A percentile compares a stretch with the other conserved stretches of the same genome.
These are phyloP conservation scores for Mycena rosella DNA, from an alignment of 768 basidiomycete genomes.

Conservation along the genomic window DNA sequence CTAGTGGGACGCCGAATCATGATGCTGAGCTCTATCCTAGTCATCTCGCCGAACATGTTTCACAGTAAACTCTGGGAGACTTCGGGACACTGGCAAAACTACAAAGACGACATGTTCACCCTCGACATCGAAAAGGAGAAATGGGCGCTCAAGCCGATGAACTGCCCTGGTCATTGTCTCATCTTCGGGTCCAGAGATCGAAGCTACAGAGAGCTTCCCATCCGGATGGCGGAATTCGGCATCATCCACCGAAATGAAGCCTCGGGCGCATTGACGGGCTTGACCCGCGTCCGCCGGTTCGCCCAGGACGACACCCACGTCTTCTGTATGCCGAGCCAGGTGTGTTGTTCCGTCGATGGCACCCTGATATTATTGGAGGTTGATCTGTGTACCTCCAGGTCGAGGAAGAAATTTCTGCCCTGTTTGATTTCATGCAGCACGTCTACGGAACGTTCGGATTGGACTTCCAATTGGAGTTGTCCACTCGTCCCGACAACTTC, in stretches of 20 bases:
- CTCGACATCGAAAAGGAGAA: constrained; percentile 96
- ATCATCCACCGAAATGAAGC: constrained; percentile 98
- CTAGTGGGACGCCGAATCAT: neutral
- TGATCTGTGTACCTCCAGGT: constrained; percentile 62
- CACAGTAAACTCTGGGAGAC: constrained; percentile 97
- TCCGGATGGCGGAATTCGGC: constrained; percentile 99
- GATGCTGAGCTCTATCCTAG: constrained; percentile 51
- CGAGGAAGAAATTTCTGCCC: constrained; percentile 83
- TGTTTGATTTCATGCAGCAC: constrained; percentile 96
- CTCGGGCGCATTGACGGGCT: constrained; percentile 90
- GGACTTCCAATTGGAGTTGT: constrained; percentile 92
- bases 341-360: constrained; percentile 44
- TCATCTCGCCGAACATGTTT: constrained; percentile 98
- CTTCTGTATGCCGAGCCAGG: constrained; percentile 96
- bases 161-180: constrained; percentile 96
- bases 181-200: constrained; percentile 96
- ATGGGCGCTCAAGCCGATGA: constrained; percentile 99
- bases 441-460: constrained; percentile 96
- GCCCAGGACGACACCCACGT: constrained; percentile 99
- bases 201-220: constrained; percentile 94
- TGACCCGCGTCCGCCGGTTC: constrained; percentile 94
- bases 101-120: constrained; percentile 97
- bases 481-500: constrained; percentile 95
- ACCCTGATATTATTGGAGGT: neutral
- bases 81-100: constrained; percentile 98